phyloP scores from a whole-genome alignment of 306 rosid genomes.

The Malus domestica region DNA sequence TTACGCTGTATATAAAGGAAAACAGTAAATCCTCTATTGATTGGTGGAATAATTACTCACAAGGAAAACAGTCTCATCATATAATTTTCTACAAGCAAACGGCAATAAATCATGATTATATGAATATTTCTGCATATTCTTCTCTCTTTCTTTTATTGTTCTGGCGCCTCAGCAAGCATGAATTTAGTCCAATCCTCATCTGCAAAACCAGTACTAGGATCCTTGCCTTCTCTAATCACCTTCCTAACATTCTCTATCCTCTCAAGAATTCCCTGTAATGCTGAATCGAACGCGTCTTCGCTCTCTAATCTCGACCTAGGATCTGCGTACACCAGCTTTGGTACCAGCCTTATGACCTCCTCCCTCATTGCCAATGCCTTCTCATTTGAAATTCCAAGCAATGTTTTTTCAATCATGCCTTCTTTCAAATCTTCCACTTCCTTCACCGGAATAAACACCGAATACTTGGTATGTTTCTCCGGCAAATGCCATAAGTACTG shows the following conservation, averaged over 20 bases:
- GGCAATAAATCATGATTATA: background rate
- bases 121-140: background rate
- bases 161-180: conserved; percentile 36
- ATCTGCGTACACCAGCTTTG: conserved; percentile 61
- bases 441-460: conserved; percentile 70
- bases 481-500: conserved; percentile 81
- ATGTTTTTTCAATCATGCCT: conserved; percentile 38
- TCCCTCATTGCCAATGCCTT: conserved; percentile 59
- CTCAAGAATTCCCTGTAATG: conserved; percentile 58
- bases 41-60: background rate
- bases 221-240: conserved; percentile 48
- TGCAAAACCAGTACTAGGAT: conserved; percentile 84
- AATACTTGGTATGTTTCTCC: conserved; percentile 39
- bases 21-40: background rate
- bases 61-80: background rate
- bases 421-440: conserved; percentile 45
- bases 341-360: conserved; percentile 53
- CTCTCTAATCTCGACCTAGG: conserved; percentile 39
- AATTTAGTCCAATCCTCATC: conserved; percentile 65
- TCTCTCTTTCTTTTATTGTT: background rate
- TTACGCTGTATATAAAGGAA: background rate
- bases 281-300: conserved; percentile 81
- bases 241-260: conserved; percentile 62
- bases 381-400: conserved; percentile 40
- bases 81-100: background rate